Evolutionary conservation across 257 asterid species (phyloP).

Genomic region (Penstemon eatonii): DNA sequence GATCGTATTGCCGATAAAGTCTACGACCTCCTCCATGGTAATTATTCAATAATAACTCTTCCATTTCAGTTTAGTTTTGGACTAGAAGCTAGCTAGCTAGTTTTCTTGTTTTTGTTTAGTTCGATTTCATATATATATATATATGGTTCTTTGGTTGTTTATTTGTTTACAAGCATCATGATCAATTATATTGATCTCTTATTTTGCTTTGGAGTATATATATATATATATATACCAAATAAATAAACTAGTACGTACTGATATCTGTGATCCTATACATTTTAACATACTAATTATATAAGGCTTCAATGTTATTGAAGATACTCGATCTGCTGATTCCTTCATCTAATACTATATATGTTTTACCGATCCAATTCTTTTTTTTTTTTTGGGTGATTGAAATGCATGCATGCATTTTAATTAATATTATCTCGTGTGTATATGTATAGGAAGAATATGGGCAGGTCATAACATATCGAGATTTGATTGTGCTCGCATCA

Average conservation of each 20-base stretch:
- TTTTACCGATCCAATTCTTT: too few species aligned
- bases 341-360: too few species aligned
- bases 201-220: too few species aligned
- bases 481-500: conserved; percentile 74
- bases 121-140: background rate
- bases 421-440: background rate
- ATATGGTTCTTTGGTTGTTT: background rate
- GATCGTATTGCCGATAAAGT: conserved; percentile 72
- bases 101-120: background rate
- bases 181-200: too few species aligned
- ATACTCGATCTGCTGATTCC: too few species aligned
- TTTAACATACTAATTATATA: too few species aligned
- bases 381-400: too few species aligned
- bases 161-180: conserved; percentile 15
- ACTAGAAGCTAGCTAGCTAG: background rate
- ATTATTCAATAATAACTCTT: background rate
- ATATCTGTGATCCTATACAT: too few species aligned
- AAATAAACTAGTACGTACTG: too few species aligned
- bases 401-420: background rate
- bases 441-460: conserved; percentile 79
- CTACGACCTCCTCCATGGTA: conserved; percentile 82
- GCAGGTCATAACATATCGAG: conserved; percentile 90
- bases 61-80: background rate
- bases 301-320: too few species aligned
- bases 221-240: too few species aligned